Evolutionary conservation across 306 rosid species (phyloP), one percentile per base, ranked within the genome.

Genomic region (Clitoria ternatea): DNA sequence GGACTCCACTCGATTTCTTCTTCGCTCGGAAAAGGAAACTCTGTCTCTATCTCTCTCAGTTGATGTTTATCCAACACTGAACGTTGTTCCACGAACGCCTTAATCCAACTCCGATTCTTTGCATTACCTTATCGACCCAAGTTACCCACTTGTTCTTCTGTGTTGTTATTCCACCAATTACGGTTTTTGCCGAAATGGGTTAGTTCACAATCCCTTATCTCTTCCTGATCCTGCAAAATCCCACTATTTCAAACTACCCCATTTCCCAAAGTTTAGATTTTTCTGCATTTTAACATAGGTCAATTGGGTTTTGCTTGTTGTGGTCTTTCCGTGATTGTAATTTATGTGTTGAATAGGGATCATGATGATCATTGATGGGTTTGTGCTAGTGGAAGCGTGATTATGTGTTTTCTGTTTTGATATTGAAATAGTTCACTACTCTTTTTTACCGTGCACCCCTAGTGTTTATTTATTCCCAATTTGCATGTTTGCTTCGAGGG

Each of bases 101-200:
- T 77, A 4, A 30, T 22, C 45, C 83, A 73, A 77, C 54, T 48
- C 73, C 49, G 32, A 48, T 55, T 71, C 61, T 45, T 60, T 7
- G 35, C 52, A 61, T 23, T 15, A 3, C 18, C 42, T 24, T 47
- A 14, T 15, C n/a, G 15, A 39, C 53, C 39, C 30, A 27, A 62
- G 20, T 71, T 54, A 42, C 39, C 37, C 24, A 66, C 10, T 76
- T 62, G 6, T 44, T 59, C 12, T 17, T 44, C 2, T 45, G 19
- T 44, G 35, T 50, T 52, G 36, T 37, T 47, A 26, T 54, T 12
- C 74, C 49, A 39, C 14, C 32, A 78, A 61, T 70, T 74, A 70
- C 65, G 26, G 57, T 74, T 69, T 74, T 79, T 30, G 39, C 30
- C 27, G 19, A 45, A 62, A 29, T 77, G 84, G 84, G 76, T 50